Conservation (phyloP, 2,329 filamentous ascomycete genomes). For the Aspergillus sojae region DNA sequence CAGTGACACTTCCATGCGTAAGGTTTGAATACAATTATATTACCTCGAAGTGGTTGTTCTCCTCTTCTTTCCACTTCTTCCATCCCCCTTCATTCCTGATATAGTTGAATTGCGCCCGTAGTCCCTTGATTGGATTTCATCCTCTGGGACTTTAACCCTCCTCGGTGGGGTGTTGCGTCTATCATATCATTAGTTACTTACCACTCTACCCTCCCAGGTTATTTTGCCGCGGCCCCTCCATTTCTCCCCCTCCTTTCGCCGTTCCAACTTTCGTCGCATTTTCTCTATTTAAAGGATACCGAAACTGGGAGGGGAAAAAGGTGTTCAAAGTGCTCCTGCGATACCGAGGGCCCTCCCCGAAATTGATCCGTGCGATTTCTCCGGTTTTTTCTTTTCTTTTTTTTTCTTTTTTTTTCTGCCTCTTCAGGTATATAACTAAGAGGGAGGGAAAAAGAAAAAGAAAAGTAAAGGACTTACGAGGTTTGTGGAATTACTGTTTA, state of each 20-base stretch:
- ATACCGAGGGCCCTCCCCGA: not conserved
- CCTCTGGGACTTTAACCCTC: not conserved
- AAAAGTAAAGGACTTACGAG: not conserved
- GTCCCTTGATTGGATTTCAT: not conserved
- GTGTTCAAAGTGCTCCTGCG: not conserved
- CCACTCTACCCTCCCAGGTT: not conserved
- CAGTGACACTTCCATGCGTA: not conserved
- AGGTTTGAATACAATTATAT: slow-evolving; percentile 1
- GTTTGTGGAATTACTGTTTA: not conserved
- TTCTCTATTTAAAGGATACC: too few relatives aligned
- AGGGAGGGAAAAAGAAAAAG: not conserved
- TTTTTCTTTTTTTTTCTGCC: not conserved
- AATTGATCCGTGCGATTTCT: slow-evolving; percentile 1
- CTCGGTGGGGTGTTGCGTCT: not conserved
- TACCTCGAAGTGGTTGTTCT: slow-evolving; percentile 2
- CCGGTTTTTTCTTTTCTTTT: not conserved
- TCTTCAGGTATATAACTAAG: not conserved
- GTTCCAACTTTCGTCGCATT: not conserved
- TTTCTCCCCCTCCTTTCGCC: not conserved
- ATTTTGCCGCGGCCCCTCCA: slow-evolving; percentile 6
- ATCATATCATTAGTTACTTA: not conserved
- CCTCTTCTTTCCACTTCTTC: not conserved
- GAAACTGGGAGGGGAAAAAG: not conserved
- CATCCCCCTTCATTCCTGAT: not conserved
- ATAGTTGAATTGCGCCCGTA: not conserved